Conservation (phyloP, 78 protist species). For the Dictyostelium brefeldianum region DNA sequence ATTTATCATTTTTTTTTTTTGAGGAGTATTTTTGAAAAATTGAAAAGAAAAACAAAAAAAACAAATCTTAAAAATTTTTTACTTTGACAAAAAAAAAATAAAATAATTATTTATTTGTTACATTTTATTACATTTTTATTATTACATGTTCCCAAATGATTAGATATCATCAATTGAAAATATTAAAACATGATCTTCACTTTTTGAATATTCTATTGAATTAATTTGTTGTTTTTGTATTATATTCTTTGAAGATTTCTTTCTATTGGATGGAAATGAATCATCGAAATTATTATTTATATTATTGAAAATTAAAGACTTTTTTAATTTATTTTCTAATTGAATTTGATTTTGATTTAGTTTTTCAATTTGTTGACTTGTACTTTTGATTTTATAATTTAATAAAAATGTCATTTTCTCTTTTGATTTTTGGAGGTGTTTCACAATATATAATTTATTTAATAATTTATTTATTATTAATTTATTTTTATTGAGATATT, state of each 20-base stretch:
- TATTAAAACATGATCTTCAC: slow-evolving; percentile 10
- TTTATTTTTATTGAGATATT: not conserved
- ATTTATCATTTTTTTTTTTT: not conserved
- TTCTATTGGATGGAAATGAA: not conserved
- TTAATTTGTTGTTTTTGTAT: not conserved
- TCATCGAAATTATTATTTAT: not conserved
- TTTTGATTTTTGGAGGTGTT: not conserved
- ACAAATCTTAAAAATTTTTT: not conserved
- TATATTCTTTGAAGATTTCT: not conserved
- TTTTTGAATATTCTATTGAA: not conserved
- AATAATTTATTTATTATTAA: not conserved
- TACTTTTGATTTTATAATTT: not conserved
- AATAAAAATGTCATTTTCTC: slow-evolving; percentile 13
- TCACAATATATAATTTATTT: not conserved
- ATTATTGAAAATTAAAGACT: not conserved
- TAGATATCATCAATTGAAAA: not conserved
- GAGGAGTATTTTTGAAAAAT: not conserved
- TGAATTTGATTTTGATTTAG: not conserved
- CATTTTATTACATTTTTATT: not conserved
- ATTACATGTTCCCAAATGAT: not conserved
- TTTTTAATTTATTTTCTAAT: not conserved
- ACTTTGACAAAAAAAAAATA: not conserved
- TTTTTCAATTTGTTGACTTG: not conserved
- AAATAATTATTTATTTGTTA: not conserved
- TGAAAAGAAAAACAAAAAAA: not conserved